Evolutionary conservation across 1,284 basidiomycete species (phyloP), one percentile per base, ranked within the genome.

Genomic region (Pterula multifida): DNA sequence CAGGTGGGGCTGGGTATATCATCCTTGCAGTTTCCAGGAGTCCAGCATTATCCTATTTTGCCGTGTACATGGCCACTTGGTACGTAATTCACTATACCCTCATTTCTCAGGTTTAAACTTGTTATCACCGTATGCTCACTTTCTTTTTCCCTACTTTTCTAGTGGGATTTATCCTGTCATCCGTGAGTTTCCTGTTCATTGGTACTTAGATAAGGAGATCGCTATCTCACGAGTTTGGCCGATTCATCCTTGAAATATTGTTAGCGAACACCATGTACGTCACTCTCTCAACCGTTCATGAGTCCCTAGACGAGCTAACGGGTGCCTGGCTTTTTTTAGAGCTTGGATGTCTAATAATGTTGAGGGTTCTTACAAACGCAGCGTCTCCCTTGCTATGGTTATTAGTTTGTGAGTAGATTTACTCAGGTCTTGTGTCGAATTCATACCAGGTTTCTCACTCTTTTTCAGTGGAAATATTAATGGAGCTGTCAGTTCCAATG

Each of bases 291-390:
- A n/a, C n/a, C n/a, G n/a, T n/a, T 17, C 6, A 3, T 11, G 2
- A 22, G 28, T 28, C 17, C 50, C 26, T 49, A n/a, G 6, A 32
- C 6, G 28, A 6, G 15, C 28, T 32, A 32, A 32, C 28, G 39
- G 23, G 39, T 44, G 19, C 17, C 17, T 17, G 39, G 6, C 12
- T 47, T 47, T 21, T 52, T 11, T 4, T 51, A 80, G 76, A 55
- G 79, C 83, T 3, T 85, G 83, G 79, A 74, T 78, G 26, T 78
- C 79, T 25, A 82, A 82, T 57, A 85, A 84, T 57, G 74, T 83
- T 15, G 83, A 87, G 65, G 82, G 85, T 3, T 73, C 76, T 0
- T 88, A 87, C 63, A 87, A 87, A 57, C 79, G 85, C 21, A 81
- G 80, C 55, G 83, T 85, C 1, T 74, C 81, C 0, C 66, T 86